Conservation (phyloP, 441 rosid species). For the Kokia cookei region DNA sequence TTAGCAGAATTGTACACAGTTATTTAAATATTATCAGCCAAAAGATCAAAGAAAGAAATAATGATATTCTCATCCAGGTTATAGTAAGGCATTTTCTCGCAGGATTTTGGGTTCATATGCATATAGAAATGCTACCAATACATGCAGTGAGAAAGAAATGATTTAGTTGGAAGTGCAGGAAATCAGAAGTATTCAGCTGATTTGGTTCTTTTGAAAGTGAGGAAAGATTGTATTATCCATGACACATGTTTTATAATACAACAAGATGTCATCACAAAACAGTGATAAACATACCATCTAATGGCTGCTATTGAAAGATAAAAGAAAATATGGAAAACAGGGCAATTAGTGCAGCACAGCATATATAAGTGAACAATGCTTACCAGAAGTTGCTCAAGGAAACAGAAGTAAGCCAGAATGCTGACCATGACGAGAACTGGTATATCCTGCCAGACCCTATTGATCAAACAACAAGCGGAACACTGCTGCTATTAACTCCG, state of each 20-base stretch:
- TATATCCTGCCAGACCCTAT: conserved; percentile 41
- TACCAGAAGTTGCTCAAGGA: conserved; percentile 39
- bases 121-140: not conserved
- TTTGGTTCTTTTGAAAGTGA: not conserved
- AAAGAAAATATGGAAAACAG: not conserved
- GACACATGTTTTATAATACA: not conserved
- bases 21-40: not conserved
- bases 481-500: conserved; percentile 1
- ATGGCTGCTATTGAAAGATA: not conserved
- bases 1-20: not conserved
- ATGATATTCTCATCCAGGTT: not conserved
- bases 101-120: not conserved
- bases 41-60: not conserved
- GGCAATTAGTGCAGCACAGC: not conserved
- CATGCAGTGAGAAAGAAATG: not conserved
- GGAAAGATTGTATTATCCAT: not conserved
- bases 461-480: conserved; percentile 2
- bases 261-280: not conserved
- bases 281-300: not conserved
- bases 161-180: not conserved
- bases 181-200: not conserved
- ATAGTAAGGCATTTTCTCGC: not conserved
- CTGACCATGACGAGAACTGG: conserved; percentile 42
- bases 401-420: conserved; percentile 44
- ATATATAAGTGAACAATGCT: not conserved